Base-by-base conservation (phyloP, 2,329 filamentous ascomycete species). In the Aureobasidium sp. region DNA sequence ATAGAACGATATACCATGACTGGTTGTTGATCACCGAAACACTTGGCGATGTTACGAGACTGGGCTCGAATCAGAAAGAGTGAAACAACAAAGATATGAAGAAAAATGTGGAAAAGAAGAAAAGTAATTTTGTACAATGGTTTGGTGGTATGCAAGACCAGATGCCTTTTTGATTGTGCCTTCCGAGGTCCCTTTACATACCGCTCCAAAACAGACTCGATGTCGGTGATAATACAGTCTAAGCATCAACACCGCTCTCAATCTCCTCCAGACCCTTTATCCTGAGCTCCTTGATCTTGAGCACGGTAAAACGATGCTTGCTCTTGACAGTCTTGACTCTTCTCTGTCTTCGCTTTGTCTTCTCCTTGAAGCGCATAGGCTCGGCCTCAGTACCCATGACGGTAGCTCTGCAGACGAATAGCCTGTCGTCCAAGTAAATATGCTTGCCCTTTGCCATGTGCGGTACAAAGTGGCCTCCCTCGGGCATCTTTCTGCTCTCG, bases 261-360 rank as follows among this genome's bases (percentile, higher is more conserved):
- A 81, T 68, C 66, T 80, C 74, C 47, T 81, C 79, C 56, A 77
- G 57, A 22, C 70, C 73, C 69, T 75, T 79, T 4, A 95, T 77
- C 66, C 79, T 84, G 58, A 97, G 66, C 71, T 97, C 88, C 66
- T 86, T 85, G 59, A 98, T 86, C 65, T 84, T 79, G 70, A 98
- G 66, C 19, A 95, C 80, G 2, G 93, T 98, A 70, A 86, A 95
- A 64, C 81, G 79, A 67, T 95, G 88, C 79, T 98, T 96, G 76
- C 89, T 96, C 74, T 79, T 85, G 8, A 93, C 85, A 55, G 79
- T 81, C 75, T 83, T 88, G 45, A 80, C 78, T 66, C 80, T 77
- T 58, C 81, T 71, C 62, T 80, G 76, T 65, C 85, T 78, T 65
- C 88, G 75, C 69, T 85, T 85, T 64, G 75, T 79, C 72, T 79